phyloP scores from a whole-genome alignment of 176 grass and related monocot genomes.

The Elymus sibiricus region DNA sequence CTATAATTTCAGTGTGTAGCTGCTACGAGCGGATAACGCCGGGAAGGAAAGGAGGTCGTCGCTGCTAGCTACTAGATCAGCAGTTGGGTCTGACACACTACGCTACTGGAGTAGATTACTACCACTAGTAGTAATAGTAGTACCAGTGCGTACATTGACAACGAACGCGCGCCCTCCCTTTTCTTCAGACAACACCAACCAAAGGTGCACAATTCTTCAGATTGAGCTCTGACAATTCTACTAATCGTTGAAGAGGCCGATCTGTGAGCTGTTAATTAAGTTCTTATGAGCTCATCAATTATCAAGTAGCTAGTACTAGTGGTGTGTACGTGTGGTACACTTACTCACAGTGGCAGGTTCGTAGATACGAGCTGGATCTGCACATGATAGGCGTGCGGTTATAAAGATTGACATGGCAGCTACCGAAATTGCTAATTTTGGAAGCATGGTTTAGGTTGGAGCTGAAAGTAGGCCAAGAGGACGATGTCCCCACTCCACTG shows the following conservation, averaged over 20 bases:
- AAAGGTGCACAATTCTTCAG: neutral
- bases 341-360: conserved; percentile 2
- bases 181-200: neutral
- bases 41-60: neutral
- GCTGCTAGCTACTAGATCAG: neutral
- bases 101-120: neutral
- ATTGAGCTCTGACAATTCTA: neutral
- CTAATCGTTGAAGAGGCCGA: neutral
- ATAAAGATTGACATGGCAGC: conserved; percentile 13
- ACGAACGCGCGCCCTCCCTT: neutral
- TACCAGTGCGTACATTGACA: neutral
- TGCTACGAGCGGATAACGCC: neutral
- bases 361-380: neutral
- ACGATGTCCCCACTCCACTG: neutral
- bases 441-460: conserved; percentile 39
- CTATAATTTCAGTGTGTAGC: neutral
- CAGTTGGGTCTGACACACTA: neutral
- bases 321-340: neutral
- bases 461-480: conserved; percentile 39
- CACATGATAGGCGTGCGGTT: conserved; percentile 12
- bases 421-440: conserved; percentile 30
- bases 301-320: neutral
- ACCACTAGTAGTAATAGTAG: neutral
- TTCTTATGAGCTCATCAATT: neutral
- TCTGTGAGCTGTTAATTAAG: neutral